phyloP scores from a whole-genome alignment of 805 yeast genomes.

The Cyberlindnera maclurae region DNA sequence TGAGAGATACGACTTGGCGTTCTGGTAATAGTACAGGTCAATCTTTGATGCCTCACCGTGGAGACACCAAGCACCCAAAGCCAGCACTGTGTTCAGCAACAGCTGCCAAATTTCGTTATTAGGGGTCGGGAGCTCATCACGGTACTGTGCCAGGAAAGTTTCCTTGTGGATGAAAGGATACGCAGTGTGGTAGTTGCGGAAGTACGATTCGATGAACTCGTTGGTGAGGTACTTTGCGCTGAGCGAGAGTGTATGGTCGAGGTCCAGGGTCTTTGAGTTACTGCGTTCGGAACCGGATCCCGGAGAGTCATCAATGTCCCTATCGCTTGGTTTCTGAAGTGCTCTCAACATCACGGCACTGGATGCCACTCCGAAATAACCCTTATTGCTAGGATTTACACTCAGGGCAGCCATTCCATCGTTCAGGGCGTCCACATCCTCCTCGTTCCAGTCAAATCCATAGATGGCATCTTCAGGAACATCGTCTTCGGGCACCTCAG shows the following conservation, averaged over 20 bases:
- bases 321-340: conserved; percentile 30
- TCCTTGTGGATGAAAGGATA: conserved; percentile 54
- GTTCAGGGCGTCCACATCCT: conserved; percentile 32
- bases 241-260: conserved; percentile 22
- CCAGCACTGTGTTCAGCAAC: conserved; percentile 48
- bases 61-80: conserved; percentile 65
- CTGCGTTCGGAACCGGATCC: conserved; percentile 17
- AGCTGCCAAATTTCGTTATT: conserved; percentile 45
- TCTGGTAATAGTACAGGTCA: conserved; percentile 49
- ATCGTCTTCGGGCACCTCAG: conserved; percentile 27
- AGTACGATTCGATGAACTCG: conserved; percentile 42
- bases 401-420: conserved; percentile 67
- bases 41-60: conserved; percentile 45
- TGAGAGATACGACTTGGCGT: conserved; percentile 39
- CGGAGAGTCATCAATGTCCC: conserved; percentile 13
- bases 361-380: conserved; percentile 62
- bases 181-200: conserved; percentile 51
- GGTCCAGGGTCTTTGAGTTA: conserved; percentile 18
- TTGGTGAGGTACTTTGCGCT: conserved; percentile 26
- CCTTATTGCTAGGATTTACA: conserved; percentile 43
- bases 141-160: conserved; percentile 42
- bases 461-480: conserved; percentile 39
- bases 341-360: conserved; percentile 48
- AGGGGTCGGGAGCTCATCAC: conserved; percentile 34
- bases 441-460: conserved; percentile 58